Base-by-base conservation (phyloP, 352 stramenopile species). In the Phytopythium chamaehyphon region DNA sequence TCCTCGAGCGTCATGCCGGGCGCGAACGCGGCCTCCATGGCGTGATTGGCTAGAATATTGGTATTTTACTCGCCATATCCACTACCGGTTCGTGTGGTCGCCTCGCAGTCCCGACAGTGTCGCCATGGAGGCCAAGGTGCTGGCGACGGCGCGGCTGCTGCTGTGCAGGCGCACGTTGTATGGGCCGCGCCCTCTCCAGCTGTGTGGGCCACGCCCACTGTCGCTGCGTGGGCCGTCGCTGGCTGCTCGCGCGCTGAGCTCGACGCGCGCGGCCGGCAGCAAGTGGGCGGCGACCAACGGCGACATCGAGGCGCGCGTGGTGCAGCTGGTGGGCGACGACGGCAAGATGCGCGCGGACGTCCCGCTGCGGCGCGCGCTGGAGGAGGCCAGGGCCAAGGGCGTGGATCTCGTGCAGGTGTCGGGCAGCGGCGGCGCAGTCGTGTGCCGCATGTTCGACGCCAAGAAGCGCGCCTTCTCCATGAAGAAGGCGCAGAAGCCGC, bases 341-440 rank as follows among this genome's bases (percentile, higher is more conserved):
- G 83, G 76, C 46, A 55, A 59, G 18, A 71, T 88, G 59, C 71
- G 61, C 8, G 44, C 56, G 46, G 64, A 77, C 49, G 64, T 93
- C 40, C 77, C 79, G 12, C 61, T 86, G 45, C 48, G 47, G 26
- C 44, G 77, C 39, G 83, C 83, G 18, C 51, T 90, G n/a, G 19
- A 72, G 16, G 71, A 88, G 31, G 83, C 83, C 1, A 52, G 49
- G 16, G 47, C 48, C 1, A 59, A 59, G 38, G 74, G 73, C 38
- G 61, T 93, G 43, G 83, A 93, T 55, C 70, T 93, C 24, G 79
- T 93, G 53, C 79, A 93, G 52, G 77, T 93, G 38, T 84, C 75
- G 10, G 59, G 64, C 22, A 58, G 48, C 37, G 69, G 72, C 11
- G 57, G 62, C 10, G 40, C 67, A 1, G 59, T 68, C 7, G 55